Evolutionary conservation across 805 yeast genomes (phyloP), one percentile per base, ranked within the genome.

Genomic region (Wickerhamiella kazuoi): DNA sequence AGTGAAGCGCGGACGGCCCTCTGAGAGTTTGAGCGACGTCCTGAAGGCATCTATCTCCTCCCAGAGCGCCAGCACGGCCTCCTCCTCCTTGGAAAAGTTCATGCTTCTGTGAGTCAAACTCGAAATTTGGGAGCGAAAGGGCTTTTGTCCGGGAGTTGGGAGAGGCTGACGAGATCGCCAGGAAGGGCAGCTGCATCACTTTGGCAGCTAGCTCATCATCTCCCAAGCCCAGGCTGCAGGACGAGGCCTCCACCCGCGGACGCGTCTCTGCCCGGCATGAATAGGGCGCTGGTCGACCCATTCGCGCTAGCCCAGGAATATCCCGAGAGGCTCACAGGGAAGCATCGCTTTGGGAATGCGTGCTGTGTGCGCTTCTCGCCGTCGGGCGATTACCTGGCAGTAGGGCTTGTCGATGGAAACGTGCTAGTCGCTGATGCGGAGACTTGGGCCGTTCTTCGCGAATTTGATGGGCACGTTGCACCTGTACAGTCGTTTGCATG

Each of bases 21-120:
- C 70, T 34, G 93, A 80, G 50, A 84, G 67, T 56, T 86, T 76
- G 47, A 83, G 59, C 23, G 93, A 74, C 34, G 80, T 76, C 47
- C 82, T 83, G 67, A 90, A 90, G n/a, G 98, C 98, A 58, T 84
- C 79, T 51, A 83, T 72, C 47, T 84, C 93, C 40, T 79, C 71
- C 99, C 99, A 90, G 53, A 68, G 69, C 35, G 70, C 65, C 41
- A 78, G 67, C 49, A 87, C 73, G 50, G 76, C 74, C 56, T 81
- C 93, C 63, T 90, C 99, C 54, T 84, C 96, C 48, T 64, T 69
- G 39, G 97, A 81, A 64, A 90, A 90, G 39, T 62, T 56, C 65
- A 65, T 63, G 37, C 16, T n/a, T n/a, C n/a, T n/a, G n/a, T n/a
- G n/a, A n/a, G n/a, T n/a, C n/a, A n/a, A n/a, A n/a, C n/a, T n/a